phyloP scores from a whole-genome alignment of 495 filamentous ascomycete genomes.

The Geoglossum glabrum region DNA sequence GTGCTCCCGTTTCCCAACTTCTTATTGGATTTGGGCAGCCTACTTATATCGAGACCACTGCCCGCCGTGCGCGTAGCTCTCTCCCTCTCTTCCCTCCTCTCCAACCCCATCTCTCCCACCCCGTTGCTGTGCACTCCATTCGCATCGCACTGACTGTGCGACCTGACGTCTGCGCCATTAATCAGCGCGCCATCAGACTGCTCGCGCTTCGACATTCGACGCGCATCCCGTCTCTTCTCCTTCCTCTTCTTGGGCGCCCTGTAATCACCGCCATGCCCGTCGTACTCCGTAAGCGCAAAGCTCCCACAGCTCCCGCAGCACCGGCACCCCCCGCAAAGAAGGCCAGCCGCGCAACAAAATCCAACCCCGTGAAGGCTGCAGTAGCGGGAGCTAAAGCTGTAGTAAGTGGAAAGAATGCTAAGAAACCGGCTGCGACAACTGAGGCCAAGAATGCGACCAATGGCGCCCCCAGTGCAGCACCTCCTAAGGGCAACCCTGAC shows the following conservation, averaged over 20 bases:
- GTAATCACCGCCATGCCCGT: slow-evolving; percentile 23
- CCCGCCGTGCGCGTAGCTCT: background rate
- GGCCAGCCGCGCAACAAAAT: slow-evolving; percentile 19
- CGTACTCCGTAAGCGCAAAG: slow-evolving; percentile 62
- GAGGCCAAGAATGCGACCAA: background rate
- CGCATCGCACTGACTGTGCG: background rate
- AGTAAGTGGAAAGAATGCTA: slow-evolving; percentile 1
- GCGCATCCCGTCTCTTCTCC: background rate
- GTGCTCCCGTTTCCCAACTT: background rate
- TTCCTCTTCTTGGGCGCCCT: background rate
- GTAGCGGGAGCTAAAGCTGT: slow-evolving; percentile 17
- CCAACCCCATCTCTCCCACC: background rate
- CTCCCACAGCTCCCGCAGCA: slow-evolving; percentile 31
- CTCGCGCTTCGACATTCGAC: background rate
- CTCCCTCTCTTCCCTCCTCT: background rate
- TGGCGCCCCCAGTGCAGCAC: background rate
- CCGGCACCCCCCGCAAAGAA: slow-evolving; percentile 35
- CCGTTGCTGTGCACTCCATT: background rate
- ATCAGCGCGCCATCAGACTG: background rate
- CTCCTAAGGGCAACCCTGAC: background rate
- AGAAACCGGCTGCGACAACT: background rate
- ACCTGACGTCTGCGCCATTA: background rate
- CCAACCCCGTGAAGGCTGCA: slow-evolving; percentile 14
- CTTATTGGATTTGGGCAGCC: background rate
- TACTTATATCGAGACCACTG: slow-evolving; percentile 1